Base-by-base conservation (phyloP, 1,284 basidiomycete genomes). In the Melampsora larici-populina region DNA sequence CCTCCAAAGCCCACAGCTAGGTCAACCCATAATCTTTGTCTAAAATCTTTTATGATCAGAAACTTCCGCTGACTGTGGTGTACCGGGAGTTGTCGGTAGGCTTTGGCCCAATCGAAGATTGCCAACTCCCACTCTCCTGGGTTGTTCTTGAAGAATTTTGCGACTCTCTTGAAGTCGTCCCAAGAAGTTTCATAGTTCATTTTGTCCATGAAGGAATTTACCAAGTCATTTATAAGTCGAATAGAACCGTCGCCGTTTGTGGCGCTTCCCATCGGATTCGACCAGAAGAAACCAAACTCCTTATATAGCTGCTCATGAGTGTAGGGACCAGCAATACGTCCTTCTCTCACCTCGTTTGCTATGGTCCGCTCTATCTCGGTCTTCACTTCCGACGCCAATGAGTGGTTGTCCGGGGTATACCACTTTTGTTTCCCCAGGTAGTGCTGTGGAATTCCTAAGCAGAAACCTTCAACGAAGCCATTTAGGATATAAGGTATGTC, bases 391-490 rank as follows among this genome's bases (percentile, higher is more conserved):
- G 7, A 6, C 0, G 62, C 31, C 7, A 9, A 64, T 1, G 31
- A 5, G 11, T 64, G 62, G 24, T 64, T 64, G 21, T 64, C 62
- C 11, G 62, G 26, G 18, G 62, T 64, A 13, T 70, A 70, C 48
- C 49, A 70, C 9, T 17, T n/a, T 3, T 31, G 1, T 13, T 40
- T 24, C 29, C 11, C 15, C 1, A 33, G 15, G 18, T 5, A 33
- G 36, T 70, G 68, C 8, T 51, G 9, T 2, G 68, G 68, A 8
- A 70, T 70, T 4, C 69, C 69, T 43, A 58, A 58, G n/a, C 43
- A 24, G 33, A 70, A 70, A 18, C 69, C 69, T 8, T 31, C 11
- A 15, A 18, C 13, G 6, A 70, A 70, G 1, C 69, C 69, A 2
- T 36, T 2, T n/a, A 70, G 1, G 15, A 70, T 40, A 43, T 70